Percentiles rank a stretch among this genome's conserved stretches.
Evolutionary conservation across 164 flowering plant genomes (phyloP).

Genomic region (Berberis vulgaris): DNA sequence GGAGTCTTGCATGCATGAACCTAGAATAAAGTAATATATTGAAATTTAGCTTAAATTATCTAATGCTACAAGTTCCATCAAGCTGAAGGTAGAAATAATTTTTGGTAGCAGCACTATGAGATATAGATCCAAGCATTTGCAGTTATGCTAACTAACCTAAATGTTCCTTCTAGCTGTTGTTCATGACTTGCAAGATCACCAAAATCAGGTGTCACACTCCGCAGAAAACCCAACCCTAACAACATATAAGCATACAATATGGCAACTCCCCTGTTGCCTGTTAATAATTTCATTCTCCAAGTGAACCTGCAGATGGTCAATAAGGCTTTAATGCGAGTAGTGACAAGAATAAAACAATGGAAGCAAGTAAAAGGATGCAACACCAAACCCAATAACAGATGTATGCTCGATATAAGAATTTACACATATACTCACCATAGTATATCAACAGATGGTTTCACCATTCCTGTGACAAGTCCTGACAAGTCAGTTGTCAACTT

Average conservation of each 20-base stretch:
- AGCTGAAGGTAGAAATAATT: background rate
- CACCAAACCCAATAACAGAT: too few relatives aligned
- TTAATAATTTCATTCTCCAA: conserved; percentile 95
- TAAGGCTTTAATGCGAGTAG: background rate
- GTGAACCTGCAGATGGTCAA: conserved; percentile 63
- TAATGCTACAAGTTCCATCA: background rate
- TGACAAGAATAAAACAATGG: background rate
- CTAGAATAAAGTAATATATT: conserved; percentile 20
- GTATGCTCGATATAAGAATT: background rate
- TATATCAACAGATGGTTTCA: conserved; percentile 95
- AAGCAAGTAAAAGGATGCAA: too few relatives aligned
- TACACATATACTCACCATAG: conserved; percentile 53
- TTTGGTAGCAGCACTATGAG: background rate
- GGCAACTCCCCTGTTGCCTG: conserved; percentile 86
- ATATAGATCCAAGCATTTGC: conserved; percentile 9
- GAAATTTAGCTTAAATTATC: background rate
- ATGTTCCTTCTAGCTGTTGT: conserved; percentile 94
- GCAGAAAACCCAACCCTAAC: conserved; percentile 86
- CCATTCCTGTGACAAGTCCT: conserved; percentile 96
- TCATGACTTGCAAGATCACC: conserved; percentile 81
- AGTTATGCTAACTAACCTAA: conserved; percentile 42
- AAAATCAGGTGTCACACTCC: conserved; percentile 89
- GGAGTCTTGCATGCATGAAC: conserved; percentile 91
- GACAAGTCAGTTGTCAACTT: conserved; percentile 82
- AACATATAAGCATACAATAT: conserved; percentile 91